These are phyloP conservation scores for Pisolithus albus DNA, from an alignment of 768 basidiomycete genomes.

Conservation along the genomic window DNA sequence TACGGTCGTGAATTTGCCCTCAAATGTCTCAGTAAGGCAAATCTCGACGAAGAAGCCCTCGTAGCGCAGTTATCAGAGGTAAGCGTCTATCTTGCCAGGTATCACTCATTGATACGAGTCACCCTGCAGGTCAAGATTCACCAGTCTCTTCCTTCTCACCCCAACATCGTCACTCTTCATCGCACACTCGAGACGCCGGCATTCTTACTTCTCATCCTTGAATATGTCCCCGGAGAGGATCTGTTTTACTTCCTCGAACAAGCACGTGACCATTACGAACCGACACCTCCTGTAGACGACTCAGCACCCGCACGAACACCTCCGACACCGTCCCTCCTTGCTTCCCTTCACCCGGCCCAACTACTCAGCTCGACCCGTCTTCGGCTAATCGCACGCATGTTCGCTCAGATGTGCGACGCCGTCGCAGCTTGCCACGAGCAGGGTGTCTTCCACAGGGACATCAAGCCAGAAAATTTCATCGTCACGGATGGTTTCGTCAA, in stretches of 20 bases:
- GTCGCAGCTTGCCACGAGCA: conserved; percentile 90
- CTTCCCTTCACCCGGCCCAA: conserved; percentile 70
- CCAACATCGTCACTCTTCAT: conserved; percentile 93
- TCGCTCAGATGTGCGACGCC: conserved; percentile 97
- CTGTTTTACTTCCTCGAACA: conserved; percentile 98
- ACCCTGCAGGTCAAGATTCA: conserved; percentile 77
- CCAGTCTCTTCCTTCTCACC: conserved; percentile 82
- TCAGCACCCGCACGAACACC: conserved; percentile 57
- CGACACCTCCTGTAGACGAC: conserved; percentile 28
- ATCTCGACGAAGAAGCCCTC: conserved; percentile 84
- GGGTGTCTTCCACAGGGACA: conserved; percentile 91
- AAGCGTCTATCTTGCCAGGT: conserved; percentile 11
- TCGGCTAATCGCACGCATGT: conserved; percentile 94
- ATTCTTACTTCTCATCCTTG: conserved; percentile 87
- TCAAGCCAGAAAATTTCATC: conserved; percentile 99
- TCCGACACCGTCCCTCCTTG: conserved; percentile 88
- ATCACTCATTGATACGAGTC: conserved; percentile 7
- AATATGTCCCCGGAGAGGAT: conserved; percentile 96
- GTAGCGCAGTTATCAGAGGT: conserved; percentile 90
- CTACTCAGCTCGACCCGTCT: conserved; percentile 84
- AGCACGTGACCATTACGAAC: conserved; percentile 78
- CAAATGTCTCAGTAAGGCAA: conserved; percentile 92
- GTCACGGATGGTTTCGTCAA: conserved; percentile 74
- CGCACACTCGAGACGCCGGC: conserved; percentile 89
- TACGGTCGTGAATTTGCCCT: conserved; percentile 88